Percentiles rank a stretch among this genome's conserved stretches.
Evolutionary conservation across 306 rosid genomes (phyloP).

Genomic region (Aeschynomene evenia): DNA sequence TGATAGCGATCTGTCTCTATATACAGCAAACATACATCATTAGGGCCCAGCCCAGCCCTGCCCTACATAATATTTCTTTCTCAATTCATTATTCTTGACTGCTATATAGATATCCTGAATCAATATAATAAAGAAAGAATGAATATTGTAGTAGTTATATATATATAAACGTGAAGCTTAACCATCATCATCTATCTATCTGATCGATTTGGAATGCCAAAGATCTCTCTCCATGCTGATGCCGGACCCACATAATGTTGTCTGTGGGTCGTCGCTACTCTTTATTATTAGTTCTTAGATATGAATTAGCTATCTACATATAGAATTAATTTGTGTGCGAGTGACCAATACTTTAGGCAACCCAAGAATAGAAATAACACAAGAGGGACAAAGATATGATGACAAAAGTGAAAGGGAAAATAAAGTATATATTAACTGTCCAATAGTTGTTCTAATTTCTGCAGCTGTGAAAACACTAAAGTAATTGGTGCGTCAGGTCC

Average conservation of each 20-base stretch:
- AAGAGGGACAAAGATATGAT: neutral
- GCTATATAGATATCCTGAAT: constrained; percentile 46
- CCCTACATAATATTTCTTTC: constrained; percentile 58
- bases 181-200: too few species aligned
- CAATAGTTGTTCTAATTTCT: neutral
- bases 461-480: neutral
- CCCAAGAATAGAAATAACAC: constrained; percentile 38
- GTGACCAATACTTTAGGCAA: neutral
- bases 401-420: neutral
- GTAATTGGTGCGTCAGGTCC: constrained; percentile 35
- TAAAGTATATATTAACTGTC: constrained; percentile 10
- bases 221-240: constrained; percentile 51
- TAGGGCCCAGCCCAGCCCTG: too few species aligned
- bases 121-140: too few species aligned
- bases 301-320: too few species aligned
- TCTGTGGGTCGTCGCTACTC: neutral
- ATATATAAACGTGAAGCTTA: constrained; percentile 71
- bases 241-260: constrained; percentile 43
- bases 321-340: constrained; percentile 12
- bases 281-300: too few species aligned
- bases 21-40: constrained; percentile 56
- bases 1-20: constrained; percentile 47
- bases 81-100: too few species aligned
- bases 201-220: constrained; percentile 37
- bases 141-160: too few species aligned